Evolutionary conservation across 2,329 filamentous ascomycete genomes (phyloP).

Genomic region (Botrytis tulipae): DNA sequence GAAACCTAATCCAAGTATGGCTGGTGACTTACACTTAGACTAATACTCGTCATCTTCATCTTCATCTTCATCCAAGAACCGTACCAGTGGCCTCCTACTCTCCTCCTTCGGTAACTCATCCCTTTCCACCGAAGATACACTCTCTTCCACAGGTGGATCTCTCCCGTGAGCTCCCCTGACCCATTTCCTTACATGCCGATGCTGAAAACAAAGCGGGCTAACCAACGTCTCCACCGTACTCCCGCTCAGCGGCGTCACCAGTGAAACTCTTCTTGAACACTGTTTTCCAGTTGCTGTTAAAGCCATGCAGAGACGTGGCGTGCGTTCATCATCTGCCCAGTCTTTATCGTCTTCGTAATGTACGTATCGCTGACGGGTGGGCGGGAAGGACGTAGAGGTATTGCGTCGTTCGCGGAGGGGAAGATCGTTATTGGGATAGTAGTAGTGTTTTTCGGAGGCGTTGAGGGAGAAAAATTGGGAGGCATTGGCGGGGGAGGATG

Average conservation of each 20-base stretch:
- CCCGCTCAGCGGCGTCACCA: background rate
- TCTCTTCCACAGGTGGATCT: background rate
- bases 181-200: background rate
- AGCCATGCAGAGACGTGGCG: background rate
- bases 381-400: background rate
- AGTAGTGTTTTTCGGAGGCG: background rate
- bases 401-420: background rate
- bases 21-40: background rate
- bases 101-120: background rate
- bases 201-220: slow-evolving; percentile 8
- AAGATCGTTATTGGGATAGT: background rate
- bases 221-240: background rate
- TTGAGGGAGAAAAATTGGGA: background rate
- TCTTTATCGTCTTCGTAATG: slow-evolving; percentile 8
- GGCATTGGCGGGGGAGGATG: background rate
- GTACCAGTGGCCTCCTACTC: background rate
- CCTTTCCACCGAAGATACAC: background rate
- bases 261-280: slow-evolving; percentile 4
- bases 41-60: background rate
- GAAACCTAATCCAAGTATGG: background rate
- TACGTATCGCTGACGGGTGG: background rate
- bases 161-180: background rate
- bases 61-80: background rate
- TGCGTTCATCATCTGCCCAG: background rate
- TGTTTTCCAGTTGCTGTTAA: background rate